Evolutionary conservation across 371 early-diverging fungal genomes (phyloP).

Genomic region (Actinomortierella ambigua): DNA sequence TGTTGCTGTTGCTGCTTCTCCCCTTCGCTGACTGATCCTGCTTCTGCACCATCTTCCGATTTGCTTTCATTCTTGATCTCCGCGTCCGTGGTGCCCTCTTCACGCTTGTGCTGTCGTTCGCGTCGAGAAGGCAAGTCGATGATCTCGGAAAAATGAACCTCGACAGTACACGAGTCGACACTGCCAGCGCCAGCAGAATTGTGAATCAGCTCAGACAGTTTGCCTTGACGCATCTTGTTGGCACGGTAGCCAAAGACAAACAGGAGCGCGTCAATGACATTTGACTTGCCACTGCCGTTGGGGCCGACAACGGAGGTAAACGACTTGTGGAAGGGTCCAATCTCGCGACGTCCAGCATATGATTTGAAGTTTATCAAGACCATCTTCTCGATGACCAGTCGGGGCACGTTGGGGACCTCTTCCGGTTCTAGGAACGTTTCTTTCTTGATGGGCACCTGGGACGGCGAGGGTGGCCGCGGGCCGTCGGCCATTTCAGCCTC

Average conservation of each 20-base stretch:
- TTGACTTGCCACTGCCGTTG: constrained; percentile 99
- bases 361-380: constrained; percentile 96
- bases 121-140: constrained; percentile 78
- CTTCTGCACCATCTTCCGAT: too few relatives aligned
- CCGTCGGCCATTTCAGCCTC: too few relatives aligned
- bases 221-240: constrained; percentile 98
- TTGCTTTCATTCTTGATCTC: too few relatives aligned
- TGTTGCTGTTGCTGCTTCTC: too few relatives aligned
- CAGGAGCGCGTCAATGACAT: constrained; percentile 98
- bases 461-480: too few relatives aligned
- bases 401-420: constrained; percentile 47
- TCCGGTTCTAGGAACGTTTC: too few relatives aligned
- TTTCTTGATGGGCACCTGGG: too few relatives aligned
- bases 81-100: too few relatives aligned
- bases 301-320: constrained; percentile 95
- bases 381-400: constrained; percentile 93
- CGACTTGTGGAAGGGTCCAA: constrained; percentile 98
- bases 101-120: too few relatives aligned
- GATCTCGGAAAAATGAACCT: constrained; percentile 95
- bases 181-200: constrained; percentile 82
- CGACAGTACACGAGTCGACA: constrained; percentile 84
- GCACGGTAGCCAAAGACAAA: constrained; percentile 99
- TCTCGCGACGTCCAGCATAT: constrained; percentile 89
- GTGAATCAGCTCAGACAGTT: constrained; percentile 96
- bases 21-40: too few relatives aligned